Percentiles rank a stretch among this genome's conserved stretches.
These are phyloP conservation scores for Lactarius sp. DNA, from an alignment of 768 basidiomycete genomes.

Conservation along the genomic window DNA sequence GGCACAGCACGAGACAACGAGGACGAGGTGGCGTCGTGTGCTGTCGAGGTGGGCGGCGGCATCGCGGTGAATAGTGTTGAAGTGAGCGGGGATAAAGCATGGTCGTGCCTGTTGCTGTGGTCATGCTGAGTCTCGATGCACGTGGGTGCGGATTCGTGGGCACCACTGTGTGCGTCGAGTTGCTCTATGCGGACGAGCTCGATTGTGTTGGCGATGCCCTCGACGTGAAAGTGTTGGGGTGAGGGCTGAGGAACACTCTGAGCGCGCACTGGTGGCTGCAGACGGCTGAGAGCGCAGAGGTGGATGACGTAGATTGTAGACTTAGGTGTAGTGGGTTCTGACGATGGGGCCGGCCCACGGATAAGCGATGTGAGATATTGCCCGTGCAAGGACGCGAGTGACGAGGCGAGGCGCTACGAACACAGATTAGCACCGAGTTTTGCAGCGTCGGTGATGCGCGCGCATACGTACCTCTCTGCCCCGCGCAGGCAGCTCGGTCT, in stretches of 20 bases:
- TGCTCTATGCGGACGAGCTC: too few relatives aligned
- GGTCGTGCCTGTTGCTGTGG: too few relatives aligned
- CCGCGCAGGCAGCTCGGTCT: conserved; percentile 52
- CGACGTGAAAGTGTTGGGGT: conserved; percentile 24
- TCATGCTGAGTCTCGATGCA: too few relatives aligned
- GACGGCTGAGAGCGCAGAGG: not conserved
- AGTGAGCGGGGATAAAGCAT: too few relatives aligned
- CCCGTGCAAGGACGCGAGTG: conserved; percentile 15
- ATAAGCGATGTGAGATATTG: conserved; percentile 14
- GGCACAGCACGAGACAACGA: too few relatives aligned
- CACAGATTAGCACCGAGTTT: conserved; percentile 6
- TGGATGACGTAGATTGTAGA: not conserved
- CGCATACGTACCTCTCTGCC: conserved; percentile 46
- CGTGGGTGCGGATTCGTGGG: too few relatives aligned
- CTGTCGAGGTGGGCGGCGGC: too few relatives aligned
- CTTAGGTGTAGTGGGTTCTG: not conserved
- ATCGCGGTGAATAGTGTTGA: too few relatives aligned
- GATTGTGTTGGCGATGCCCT: too few relatives aligned
- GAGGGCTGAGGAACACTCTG: conserved; percentile 2
- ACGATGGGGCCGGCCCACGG: not conserved
- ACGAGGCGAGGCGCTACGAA: conserved; percentile 13
- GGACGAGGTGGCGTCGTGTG: too few relatives aligned
- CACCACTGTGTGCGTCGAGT: too few relatives aligned
- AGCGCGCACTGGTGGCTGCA: not conserved
- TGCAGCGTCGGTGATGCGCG: not conserved